Conservation (phyloP, 139 green algal genomes). For the Picochlorum sp. region DNA sequence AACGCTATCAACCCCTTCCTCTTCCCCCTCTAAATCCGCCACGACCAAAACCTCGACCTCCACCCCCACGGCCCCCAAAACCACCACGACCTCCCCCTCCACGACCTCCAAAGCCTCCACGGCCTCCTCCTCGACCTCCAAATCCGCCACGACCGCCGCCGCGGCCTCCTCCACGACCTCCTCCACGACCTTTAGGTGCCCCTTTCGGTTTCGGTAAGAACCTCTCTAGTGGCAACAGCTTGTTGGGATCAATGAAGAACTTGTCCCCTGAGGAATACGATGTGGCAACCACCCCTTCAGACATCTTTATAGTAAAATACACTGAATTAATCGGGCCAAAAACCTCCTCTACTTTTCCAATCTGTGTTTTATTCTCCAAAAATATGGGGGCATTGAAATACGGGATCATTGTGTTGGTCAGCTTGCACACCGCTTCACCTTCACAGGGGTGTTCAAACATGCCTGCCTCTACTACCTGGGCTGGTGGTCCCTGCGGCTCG, state of each 20-base stretch:
- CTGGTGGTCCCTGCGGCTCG: conserved; percentile 30
- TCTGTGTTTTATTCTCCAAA: conserved; percentile 94
- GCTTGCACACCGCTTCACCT: conserved; percentile 92
- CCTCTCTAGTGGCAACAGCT: conserved; percentile 76
- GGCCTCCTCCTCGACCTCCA: not conserved
- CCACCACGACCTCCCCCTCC: conserved; percentile 8
- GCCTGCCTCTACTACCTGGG: conserved; percentile 77
- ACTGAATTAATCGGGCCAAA: conserved; percentile 87
- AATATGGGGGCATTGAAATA: conserved; percentile 99
- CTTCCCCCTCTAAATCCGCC: conserved; percentile 17
- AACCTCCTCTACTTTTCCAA: conserved; percentile 99
- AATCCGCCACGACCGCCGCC: not conserved
- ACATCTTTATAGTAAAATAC: conserved; percentile 96
- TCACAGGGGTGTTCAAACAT: conserved; percentile 92
- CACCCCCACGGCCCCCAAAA: conserved; percentile 2
- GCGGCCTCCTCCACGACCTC: conserved; percentile 18
- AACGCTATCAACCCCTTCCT: not conserved
- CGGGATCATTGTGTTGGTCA: conserved; percentile 93
- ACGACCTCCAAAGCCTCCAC: not conserved
- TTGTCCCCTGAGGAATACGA: conserved; percentile 89
- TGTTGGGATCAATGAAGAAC: conserved; percentile 93
- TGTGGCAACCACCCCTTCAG: conserved; percentile 82
- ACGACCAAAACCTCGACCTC: conserved; percentile 10
- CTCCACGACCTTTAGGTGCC: conserved; percentile 8
- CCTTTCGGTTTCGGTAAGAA: conserved; percentile 85